phyloP scores from a whole-genome alignment of 805 yeast species.

The Ogataea ramenticola region DNA sequence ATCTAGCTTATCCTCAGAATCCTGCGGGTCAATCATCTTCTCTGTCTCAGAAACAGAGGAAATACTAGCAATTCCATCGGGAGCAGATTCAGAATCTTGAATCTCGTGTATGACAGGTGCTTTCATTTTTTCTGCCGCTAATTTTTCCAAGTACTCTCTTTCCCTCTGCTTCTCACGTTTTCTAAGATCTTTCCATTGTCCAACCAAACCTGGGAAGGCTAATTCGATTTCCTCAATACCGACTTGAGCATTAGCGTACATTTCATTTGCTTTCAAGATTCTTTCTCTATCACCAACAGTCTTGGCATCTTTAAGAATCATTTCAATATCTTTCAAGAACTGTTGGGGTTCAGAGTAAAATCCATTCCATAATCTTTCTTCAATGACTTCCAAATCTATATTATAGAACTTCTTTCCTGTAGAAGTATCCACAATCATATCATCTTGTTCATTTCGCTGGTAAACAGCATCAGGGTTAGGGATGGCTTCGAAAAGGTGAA shows the following conservation, averaged over 20 bases:
- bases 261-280: slow-evolving; percentile 75
- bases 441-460: slow-evolving; percentile 39
- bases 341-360: slow-evolving; percentile 89
- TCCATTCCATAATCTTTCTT: slow-evolving; percentile 96
- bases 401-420: slow-evolving; percentile 72
- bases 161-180: slow-evolving; percentile 56
- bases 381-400: slow-evolving; percentile 90
- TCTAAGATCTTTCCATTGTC: slow-evolving; percentile 69
- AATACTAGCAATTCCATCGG: background rate
- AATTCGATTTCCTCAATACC: slow-evolving; percentile 83
- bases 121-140: slow-evolving; percentile 18
- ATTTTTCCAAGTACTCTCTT: slow-evolving; percentile 32
- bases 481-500: slow-evolving; percentile 70
- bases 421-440: slow-evolving; percentile 73
- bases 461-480: slow-evolving; percentile 30
- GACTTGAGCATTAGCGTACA: slow-evolving; percentile 94
- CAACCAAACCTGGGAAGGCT: slow-evolving; percentile 54
- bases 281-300: slow-evolving; percentile 80
- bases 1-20: slow-evolving; percentile 1
- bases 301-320: slow-evolving; percentile 74
- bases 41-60: background rate
- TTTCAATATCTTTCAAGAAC: slow-evolving; percentile 74
- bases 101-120: slow-evolving; percentile 5
- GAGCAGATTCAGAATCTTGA: background rate
- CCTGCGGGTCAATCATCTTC: slow-evolving; percentile 2